Percentiles rank a stretch among this genome's conserved stretches.
Evolutionary conservation across 768 basidiomycete genomes (phyloP).

Genomic region (Pleurotus cornucopiae): DNA sequence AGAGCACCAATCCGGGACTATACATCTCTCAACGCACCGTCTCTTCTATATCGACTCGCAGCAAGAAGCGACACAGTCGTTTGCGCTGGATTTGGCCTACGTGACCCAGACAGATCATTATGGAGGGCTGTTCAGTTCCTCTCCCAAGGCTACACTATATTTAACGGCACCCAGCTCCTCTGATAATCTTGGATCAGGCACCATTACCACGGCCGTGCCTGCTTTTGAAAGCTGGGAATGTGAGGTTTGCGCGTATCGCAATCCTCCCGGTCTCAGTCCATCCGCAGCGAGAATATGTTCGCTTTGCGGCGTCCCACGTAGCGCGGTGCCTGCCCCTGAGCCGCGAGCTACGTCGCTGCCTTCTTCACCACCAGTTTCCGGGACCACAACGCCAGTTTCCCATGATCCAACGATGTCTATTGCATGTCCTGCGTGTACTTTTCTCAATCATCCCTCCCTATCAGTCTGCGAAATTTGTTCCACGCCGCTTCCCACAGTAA

Average conservation of each 20-base stretch:
- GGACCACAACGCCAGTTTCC: conserved; percentile 34
- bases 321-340: conserved; percentile 25
- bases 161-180: conserved; percentile 33
- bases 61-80: conserved; percentile 51
- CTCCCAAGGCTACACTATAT: conserved; percentile 81
- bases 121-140: conserved; percentile 85
- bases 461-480: conserved; percentile 82
- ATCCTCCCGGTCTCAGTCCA: conserved; percentile 73
- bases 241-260: conserved; percentile 82
- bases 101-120: conserved; percentile 83
- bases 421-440: conserved; percentile 86
- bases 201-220: conserved; percentile 16
- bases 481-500: conserved; percentile 50
- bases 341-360: conserved; percentile 33
- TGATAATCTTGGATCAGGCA: conserved; percentile 16
- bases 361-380: conserved; percentile 25
- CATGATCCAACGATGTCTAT: conserved; percentile 36
- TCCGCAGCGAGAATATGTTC: conserved; percentile 65
- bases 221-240: conserved; percentile 73
- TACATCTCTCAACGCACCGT: conserved; percentile 78
- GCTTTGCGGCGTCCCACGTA: conserved; percentile 78
- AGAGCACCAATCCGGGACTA: conserved; percentile 70
- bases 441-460: conserved; percentile 79
- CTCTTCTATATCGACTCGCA: conserved; percentile 72
- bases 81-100: conserved; percentile 59